A percentile compares a stretch with the other conserved stretches of the same genome.
Conservation (phyloP, 2,329 filamentous ascomycete species). For the Trichoderma sp. region DNA sequence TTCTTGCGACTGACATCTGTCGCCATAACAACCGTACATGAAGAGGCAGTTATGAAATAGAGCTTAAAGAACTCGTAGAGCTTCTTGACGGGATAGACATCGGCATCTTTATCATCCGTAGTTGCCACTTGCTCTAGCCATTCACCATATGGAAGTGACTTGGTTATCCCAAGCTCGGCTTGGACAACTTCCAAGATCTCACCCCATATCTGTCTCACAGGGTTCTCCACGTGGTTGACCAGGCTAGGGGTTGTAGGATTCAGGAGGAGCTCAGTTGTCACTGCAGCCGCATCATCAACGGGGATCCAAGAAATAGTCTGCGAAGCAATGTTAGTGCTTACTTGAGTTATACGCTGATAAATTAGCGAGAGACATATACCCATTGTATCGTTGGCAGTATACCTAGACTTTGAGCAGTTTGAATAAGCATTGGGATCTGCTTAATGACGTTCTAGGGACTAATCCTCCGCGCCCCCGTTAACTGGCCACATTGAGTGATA, state of each 20-base stretch:
- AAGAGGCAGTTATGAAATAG: constrained; percentile 30
- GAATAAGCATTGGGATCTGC: constrained; percentile 34
- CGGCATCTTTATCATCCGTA: constrained; percentile 16
- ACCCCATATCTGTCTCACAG: constrained; percentile 30
- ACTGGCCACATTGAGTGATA: constrained; percentile 32
- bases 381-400: constrained; percentile 30
- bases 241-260: constrained; percentile 5
- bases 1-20: constrained; percentile 29
- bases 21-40: constrained; percentile 30
- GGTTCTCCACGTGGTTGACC: constrained; percentile 31
- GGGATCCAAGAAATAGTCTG: constrained; percentile 33
- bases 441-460: constrained; percentile 33
- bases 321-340: constrained; percentile 9
- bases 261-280: constrained; percentile 31
- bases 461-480: constrained; percentile 29
- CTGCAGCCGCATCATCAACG: constrained; percentile 30
- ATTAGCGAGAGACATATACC: constrained; percentile 15
- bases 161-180: constrained; percentile 26
- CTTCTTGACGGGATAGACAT: constrained; percentile 30
- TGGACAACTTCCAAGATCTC: constrained; percentile 25
- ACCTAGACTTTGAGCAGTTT: constrained; percentile 30
- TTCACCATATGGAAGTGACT: constrained; percentile 27
- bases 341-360: not conserved
- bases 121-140: constrained; percentile 30
- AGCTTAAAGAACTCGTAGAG: constrained; percentile 31